Base-by-base conservation (phyloP, 1,284 basidiomycete genomes). In the Irpex rosettiformis region DNA sequence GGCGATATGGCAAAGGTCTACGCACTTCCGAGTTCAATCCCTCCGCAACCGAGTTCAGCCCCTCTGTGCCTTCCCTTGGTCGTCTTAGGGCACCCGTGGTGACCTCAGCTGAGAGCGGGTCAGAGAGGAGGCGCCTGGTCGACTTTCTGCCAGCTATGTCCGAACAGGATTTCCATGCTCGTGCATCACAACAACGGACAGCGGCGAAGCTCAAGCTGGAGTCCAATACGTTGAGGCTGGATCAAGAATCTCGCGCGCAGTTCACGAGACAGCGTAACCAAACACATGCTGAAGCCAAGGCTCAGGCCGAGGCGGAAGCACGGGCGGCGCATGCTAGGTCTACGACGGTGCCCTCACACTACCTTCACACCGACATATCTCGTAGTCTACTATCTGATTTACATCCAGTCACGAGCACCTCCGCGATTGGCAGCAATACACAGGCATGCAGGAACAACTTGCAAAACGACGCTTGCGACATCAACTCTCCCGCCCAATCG, bases 121-220 rank as follows among this genome's bases (percentile, higher is more conserved):
- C 21, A 6, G 48, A 51, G 25, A 28, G 48, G 27, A 51, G 54
- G 25, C 65, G 67, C 16, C 58, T 70, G 4, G 52, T 67, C n/a
- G 65, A 70, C 48, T 58, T 62, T 28, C 40, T 73, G 24, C 68
- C 74, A 3, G 61, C 69, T 29, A 72, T 75, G 59, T 74, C 74
- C 2, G 73, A 76, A 60, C 69, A 74, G 45, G 74, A 75, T 13
- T 75, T 78, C 60, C 75, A 77, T 53, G 64, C 58, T 16, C 22
- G 24, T 16, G 53, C 54, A 11, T 27, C 40, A 21, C 49, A 42
- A 24, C 48, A 52, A 28, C 45, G 33, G n/a, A 48, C 28, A 28
- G 53, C 18, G 24, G 29, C 21, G 52, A 59, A 25, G 52, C 58
- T 37, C 21, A 57, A 47, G 52, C 58, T 42, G 29, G 61, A 47